Conservation (phyloP, 2,329 filamentous ascomycete species). For the Whalleya microplaca region DNA sequence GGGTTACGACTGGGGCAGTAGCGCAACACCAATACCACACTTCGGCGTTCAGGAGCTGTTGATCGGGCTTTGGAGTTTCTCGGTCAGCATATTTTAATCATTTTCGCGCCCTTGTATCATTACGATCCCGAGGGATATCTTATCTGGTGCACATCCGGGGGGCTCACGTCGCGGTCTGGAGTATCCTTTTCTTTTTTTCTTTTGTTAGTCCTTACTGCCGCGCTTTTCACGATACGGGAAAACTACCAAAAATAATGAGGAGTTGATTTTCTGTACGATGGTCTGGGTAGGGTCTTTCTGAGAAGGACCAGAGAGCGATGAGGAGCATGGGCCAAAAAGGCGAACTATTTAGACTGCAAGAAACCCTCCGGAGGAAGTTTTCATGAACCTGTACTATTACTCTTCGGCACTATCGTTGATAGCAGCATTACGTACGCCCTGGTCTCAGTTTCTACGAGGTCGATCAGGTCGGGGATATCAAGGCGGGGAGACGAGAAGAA, state of each 20-base stretch:
- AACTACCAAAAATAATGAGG: constrained; percentile 7
- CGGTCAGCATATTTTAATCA: constrained; percentile 6
- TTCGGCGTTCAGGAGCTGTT: constrained; percentile 25
- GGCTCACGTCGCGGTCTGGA: background rate
- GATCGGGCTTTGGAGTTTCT: background rate
- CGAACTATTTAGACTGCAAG: constrained; percentile 19
- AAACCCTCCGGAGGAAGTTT: constrained; percentile 12
- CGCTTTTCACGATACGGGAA: background rate
- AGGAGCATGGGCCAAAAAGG: constrained; percentile 5
- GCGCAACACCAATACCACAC: constrained; percentile 30
- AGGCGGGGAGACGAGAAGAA: constrained; percentile 10
- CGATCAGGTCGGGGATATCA: constrained; percentile 2
- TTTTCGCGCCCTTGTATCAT: constrained; percentile 28
- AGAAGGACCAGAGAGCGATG: background rate
- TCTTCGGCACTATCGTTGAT: constrained; percentile 36
- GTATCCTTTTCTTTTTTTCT: no score
- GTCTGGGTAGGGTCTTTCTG: background rate
- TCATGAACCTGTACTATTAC: constrained; percentile 30
- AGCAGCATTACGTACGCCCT: constrained; percentile 16
- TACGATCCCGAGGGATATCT: constrained; percentile 7
- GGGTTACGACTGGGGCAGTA: constrained; percentile 14
- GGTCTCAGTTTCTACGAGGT: constrained; percentile 11
- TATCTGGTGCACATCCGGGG: background rate
- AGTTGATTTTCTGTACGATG: constrained; percentile 5
- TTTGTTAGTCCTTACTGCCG: background rate